Percentiles rank a stretch among this genome's conserved stretches.
These are phyloP conservation scores for Zanthoxylum bungeanum DNA, from an alignment of 345 rosid species.

Conservation along the genomic window DNA sequence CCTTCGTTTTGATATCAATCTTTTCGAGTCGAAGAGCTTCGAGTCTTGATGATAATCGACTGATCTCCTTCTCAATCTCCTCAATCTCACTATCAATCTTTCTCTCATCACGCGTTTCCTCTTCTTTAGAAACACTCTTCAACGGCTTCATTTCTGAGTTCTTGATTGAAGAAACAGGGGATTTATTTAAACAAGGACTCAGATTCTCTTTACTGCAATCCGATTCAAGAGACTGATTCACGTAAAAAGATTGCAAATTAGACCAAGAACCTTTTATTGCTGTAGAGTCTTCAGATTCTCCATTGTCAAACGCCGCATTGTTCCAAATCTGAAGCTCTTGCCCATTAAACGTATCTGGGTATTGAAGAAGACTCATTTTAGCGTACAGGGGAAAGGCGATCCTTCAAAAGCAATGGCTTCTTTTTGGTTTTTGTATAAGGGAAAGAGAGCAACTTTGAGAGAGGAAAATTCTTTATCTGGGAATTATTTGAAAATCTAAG, in stretches of 20 bases:
- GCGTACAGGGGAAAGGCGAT: not conserved
- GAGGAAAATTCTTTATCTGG: not conserved
- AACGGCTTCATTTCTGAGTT: conserved; percentile 28
- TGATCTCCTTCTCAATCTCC: conserved; percentile 75
- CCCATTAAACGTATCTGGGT: conserved; percentile 41
- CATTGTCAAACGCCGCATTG: conserved; percentile 87
- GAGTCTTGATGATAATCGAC: conserved; percentile 56
- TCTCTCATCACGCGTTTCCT: conserved; percentile 32
- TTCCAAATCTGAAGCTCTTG: conserved; percentile 82
- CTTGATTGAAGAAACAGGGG: conserved; percentile 22
- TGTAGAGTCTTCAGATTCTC: conserved; percentile 44
- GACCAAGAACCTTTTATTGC: conserved; percentile 49
- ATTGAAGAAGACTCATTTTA: conserved; percentile 52
- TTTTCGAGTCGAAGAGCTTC: conserved; percentile 76
- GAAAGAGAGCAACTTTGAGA: not conserved
- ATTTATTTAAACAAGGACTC: conserved; percentile 28
- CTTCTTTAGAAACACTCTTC: conserved; percentile 25
- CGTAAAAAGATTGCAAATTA: conserved; percentile 27
- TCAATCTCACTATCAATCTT: conserved; percentile 79
- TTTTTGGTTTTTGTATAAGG: not conserved
- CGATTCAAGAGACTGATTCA: conserved; percentile 55
- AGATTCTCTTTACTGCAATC: conserved; percentile 58
- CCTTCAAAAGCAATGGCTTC: not conserved
- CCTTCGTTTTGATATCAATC: conserved; percentile 43
- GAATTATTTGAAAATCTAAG: conserved; percentile 20